Conservation (phyloP, 805 yeast genomes). For the Wickerhamiella kurtzmanii region DNA sequence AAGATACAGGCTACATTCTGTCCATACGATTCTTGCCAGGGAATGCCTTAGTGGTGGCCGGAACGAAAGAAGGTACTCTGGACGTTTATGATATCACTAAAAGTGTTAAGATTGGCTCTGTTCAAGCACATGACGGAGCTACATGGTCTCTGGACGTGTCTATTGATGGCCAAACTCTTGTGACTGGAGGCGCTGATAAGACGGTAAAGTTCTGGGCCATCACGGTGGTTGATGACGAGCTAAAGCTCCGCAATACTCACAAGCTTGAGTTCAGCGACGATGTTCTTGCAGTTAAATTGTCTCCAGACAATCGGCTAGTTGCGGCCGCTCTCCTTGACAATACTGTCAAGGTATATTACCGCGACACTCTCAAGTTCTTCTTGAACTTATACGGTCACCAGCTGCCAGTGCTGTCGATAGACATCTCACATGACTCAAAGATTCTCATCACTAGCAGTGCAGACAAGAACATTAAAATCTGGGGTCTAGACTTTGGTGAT, state of each 20-base stretch:
- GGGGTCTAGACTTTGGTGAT: constrained; percentile 99
- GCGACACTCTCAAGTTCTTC: constrained; percentile 76
- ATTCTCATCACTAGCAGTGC: constrained; percentile 87
- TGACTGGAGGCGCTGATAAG: constrained; percentile 93
- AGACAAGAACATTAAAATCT: constrained; percentile 89
- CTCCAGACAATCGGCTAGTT: constrained; percentile 63
- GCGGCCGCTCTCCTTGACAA: constrained; percentile 82
- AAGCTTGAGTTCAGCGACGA: constrained; percentile 82
- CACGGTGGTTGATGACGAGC: constrained; percentile 43
- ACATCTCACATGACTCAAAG: constrained; percentile 80
- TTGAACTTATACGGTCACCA: constrained; percentile 91
- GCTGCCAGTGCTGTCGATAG: constrained; percentile 84
- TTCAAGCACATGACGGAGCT: constrained; percentile 68
- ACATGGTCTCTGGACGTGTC: constrained; percentile 85
- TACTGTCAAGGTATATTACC: constrained; percentile 88
- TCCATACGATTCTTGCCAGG: constrained; percentile 80
- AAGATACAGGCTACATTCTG: constrained; percentile 68
- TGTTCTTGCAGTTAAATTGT: constrained; percentile 60
- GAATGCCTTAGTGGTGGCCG: constrained; percentile 72
- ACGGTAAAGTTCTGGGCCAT: constrained; percentile 82
- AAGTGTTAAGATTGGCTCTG: constrained; percentile 54
- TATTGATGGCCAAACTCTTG: constrained; percentile 68
- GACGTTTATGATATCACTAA: constrained; percentile 79
- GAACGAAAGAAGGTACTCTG: constrained; percentile 75
- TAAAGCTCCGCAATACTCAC: constrained; percentile 58